phyloP scores from a whole-genome alignment of 2,329 filamentous ascomycete species.

The Calonectria ilicicola region DNA sequence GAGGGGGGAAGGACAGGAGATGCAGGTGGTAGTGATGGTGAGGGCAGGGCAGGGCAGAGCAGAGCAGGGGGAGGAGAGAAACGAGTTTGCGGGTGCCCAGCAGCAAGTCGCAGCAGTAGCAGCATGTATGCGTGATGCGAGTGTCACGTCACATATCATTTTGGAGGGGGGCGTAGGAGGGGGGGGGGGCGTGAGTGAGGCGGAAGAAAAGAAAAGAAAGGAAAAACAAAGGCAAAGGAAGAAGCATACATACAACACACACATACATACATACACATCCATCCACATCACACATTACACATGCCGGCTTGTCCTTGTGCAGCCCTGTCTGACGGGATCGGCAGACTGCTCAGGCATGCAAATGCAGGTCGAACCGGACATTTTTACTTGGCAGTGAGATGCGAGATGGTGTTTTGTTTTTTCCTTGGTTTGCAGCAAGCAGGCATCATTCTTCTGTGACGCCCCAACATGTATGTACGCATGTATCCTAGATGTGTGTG shows the following conservation, averaged over 20 bases:
- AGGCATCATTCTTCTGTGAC: neutral
- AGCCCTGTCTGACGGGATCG: neutral
- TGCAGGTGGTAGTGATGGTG: too few species aligned
- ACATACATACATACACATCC: too few species aligned
- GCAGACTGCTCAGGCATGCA: neutral
- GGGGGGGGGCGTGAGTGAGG: neutral
- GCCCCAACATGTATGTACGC: neutral
- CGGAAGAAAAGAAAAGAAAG: neutral
- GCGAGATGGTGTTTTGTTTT: neutral
- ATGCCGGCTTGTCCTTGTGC: neutral
- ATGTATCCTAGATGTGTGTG: too few species aligned
- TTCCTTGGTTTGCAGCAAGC: neutral
- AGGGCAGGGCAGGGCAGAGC: too few species aligned
- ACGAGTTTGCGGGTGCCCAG: neutral
- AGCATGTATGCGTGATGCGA: neutral
- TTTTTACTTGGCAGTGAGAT: neutral
- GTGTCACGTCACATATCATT: neutral
- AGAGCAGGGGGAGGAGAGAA: neutral
- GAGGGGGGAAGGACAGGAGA: neutral
- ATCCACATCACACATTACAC: too few species aligned
- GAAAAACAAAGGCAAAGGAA: neutral
- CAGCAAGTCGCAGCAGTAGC: neutral
- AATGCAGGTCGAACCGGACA: neutral
- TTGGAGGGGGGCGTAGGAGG: neutral
- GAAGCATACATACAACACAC: too few species aligned